phyloP scores from a whole-genome alignment of 352 stramenopile genomes.

The Elongisporangium undulatum region DNA sequence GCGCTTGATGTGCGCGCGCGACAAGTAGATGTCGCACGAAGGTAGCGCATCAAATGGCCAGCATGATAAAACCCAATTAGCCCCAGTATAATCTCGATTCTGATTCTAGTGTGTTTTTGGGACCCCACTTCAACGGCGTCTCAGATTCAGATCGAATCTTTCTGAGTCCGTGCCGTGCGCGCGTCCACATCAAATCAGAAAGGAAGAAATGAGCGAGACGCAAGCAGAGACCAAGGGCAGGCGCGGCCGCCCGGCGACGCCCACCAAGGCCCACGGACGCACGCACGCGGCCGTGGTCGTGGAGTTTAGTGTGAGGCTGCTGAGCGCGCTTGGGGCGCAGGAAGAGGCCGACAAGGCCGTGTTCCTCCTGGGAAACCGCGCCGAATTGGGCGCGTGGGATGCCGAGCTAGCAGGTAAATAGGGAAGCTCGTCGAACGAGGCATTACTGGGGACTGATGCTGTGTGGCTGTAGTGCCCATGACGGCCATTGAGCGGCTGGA shows the following conservation, averaged over 20 bases:
- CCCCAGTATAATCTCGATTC: too few species aligned
- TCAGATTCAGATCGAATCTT: background rate
- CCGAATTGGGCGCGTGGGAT: slow-evolving; percentile 64
- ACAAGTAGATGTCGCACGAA: background rate
- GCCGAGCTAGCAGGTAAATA: slow-evolving; percentile 35
- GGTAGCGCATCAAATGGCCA: background rate
- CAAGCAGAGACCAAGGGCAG: background rate
- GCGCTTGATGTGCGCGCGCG: background rate
- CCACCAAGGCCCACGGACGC: background rate
- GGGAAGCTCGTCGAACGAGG: background rate
- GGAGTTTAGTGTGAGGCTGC: slow-evolving; percentile 31
- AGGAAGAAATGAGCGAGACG: background rate
- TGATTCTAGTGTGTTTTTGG: background rate
- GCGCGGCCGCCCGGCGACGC: background rate
- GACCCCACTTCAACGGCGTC: background rate
- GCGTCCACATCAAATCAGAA: background rate
- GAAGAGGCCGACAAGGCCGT: slow-evolving; percentile 22
- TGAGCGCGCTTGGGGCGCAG: slow-evolving; percentile 11
- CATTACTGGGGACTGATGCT: background rate
- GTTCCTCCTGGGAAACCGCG: slow-evolving; percentile 44
- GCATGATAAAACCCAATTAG: background rate
- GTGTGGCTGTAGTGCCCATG: slow-evolving; percentile 35
- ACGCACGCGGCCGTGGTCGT: slow-evolving; percentile 9
- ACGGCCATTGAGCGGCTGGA: slow-evolving; percentile 18
- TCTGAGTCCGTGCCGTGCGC: background rate